Evolutionary conservation across 2,329 filamentous ascomycete species (phyloP).

Genomic region (Colletotrichum paranaense): DNA sequence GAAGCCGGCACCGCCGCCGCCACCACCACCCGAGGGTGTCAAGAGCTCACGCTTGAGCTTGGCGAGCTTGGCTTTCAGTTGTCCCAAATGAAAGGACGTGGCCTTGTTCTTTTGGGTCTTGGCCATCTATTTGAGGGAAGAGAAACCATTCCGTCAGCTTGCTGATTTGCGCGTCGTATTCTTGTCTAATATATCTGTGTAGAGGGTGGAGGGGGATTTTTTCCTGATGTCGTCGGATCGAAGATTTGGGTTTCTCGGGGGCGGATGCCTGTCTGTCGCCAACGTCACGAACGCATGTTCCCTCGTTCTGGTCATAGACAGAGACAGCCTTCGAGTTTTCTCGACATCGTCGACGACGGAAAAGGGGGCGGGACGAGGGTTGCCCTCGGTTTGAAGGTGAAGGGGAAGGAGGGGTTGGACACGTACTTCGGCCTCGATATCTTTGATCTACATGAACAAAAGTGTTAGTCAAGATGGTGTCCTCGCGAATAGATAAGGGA

Average conservation of each 20-base stretch:
- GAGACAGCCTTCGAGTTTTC: background rate
- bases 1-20: slow-evolving; percentile 89
- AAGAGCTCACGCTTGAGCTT: slow-evolving; percentile 97
- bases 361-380: slow-evolving; percentile 24
- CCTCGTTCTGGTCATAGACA: background rate
- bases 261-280: background rate
- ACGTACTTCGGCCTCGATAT: slow-evolving; percentile 92
- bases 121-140: slow-evolving; percentile 76
- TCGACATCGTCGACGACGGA: background rate
- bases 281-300: background rate
- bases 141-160: slow-evolving; percentile 33
- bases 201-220: background rate
- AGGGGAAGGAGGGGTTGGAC: slow-evolving; percentile 29
- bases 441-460: slow-evolving; percentile 79
- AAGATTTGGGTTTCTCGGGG: background rate
- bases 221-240: background rate
- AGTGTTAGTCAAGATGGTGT: slow-evolving; percentile 44
- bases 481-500: slow-evolving; percentile 11
- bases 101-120: slow-evolving; percentile 97
- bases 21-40: slow-evolving; percentile 85
- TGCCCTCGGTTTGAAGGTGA: background rate
- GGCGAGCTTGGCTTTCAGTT: slow-evolving; percentile 97
- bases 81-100: slow-evolving; percentile 92
- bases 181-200: background rate
- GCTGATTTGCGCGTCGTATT: background rate